phyloP scores from a whole-genome alignment of 352 stramenopile genomes.

The Phytophthora europaea region DNA sequence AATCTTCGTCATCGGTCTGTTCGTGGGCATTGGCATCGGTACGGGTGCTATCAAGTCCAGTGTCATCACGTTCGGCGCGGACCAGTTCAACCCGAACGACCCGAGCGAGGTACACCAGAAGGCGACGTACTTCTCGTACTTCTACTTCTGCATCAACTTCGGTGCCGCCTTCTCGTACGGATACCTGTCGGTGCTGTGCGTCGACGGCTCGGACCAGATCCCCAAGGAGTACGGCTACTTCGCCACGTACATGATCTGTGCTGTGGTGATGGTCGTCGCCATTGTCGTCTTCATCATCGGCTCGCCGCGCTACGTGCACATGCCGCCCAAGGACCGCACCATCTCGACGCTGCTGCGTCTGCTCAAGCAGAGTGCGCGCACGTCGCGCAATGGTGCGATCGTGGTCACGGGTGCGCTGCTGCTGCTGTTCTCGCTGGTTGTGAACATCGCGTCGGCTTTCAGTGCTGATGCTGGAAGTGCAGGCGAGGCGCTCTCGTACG shows the following conservation, averaged over 20 bases:
- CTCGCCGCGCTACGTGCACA: constrained; percentile 55
- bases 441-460: too few relatives aligned
- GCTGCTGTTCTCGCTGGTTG: too few relatives aligned
- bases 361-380: constrained; percentile 21
- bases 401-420: too few relatives aligned
- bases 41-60: constrained; percentile 29
- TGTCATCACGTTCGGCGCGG: constrained; percentile 23
- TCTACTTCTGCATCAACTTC: constrained; percentile 87
- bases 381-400: constrained; percentile 16
- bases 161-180: constrained; percentile 78
- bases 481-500: constrained; percentile 45
- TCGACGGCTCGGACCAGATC: constrained; percentile 73
- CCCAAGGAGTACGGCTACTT: constrained; percentile 49
- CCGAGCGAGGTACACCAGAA: constrained; percentile 52
- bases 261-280: constrained; percentile 44
- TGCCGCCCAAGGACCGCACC: constrained; percentile 40
- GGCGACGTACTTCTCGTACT: constrained; percentile 83
- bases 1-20: constrained; percentile 74
- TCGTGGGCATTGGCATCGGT: constrained; percentile 34
- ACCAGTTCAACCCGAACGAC: constrained; percentile 43
- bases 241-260: constrained; percentile 37
- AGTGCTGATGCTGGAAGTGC: too few relatives aligned
- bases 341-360: constrained; percentile 55
- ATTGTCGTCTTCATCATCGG: constrained; percentile 46
- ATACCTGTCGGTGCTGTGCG: constrained; percentile 74